Evolutionary conservation across 108 stramenopile genomes (phyloP), one percentile per base, ranked within the genome.

Genomic region (Discostella stelligeroides): DNA sequence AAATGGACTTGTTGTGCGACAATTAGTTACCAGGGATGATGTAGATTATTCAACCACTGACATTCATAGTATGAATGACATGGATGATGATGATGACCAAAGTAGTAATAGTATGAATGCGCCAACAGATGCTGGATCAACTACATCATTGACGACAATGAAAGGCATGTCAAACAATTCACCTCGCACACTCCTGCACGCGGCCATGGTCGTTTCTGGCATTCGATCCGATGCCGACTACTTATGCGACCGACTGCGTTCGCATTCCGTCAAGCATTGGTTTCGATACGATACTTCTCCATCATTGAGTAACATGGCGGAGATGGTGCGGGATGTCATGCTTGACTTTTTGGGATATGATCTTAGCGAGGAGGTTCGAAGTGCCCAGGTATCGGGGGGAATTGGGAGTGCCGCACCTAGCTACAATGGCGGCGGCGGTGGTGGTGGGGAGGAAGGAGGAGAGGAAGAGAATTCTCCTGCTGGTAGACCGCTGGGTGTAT

Each of bases 401-500:
- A 58, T 69, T 30, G 68, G 76, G 17, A 70, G 76, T 60, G 76
- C 76, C 21, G 68, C 76, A 1, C 57, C 63, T 3, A 66, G 73
- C 30, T 50, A 60, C 41, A 66, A 39, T 60, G 38, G 18, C n/a
- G 18, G 34, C 4, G 64, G 63, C 15, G 56, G 18, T 20, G 18
- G 34, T 17, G 64, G 63, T 15, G 56, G 50, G n/a, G 76, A 60
- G 17, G 58, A 63, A 0, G 57, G 20, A 4, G 34, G 20, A 20
- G 64, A 70, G 2, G 56, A 54, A 34, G 69, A 60, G 15, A 49
- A 64, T 6, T 67, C 8, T 8, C 23, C 61, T 21, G 69, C 76
- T 0, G 76, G 76, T 9, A 77, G 76, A 45, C 76, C 76, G 14
- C 58, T 77, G 76, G 76, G 76, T 21, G 58, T 77, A 41, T 65